Evolutionary conservation across 495 filamentous ascomycete species (phyloP), one percentile per base, ranked within the genome.

Genomic region (Jackrogersella multiformis): DNA sequence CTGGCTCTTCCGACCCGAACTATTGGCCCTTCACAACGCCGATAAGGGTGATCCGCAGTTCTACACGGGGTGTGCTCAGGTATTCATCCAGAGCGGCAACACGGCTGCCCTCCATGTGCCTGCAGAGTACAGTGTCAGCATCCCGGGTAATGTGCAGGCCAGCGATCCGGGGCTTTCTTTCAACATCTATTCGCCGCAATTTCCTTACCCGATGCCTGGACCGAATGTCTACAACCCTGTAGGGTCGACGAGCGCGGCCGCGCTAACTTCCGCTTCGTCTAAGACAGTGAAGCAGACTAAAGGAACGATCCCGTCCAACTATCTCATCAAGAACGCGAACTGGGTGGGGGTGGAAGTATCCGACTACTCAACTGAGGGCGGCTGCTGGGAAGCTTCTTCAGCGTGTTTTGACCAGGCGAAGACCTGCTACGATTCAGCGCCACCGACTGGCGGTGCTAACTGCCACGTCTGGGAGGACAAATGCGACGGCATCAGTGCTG

Each of bases 11-110:
- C 86, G 91, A 9, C 80, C 83, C 5, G 91, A 93, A 72, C 71
- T 91, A 23, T 71, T 93, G 15, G 87, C 91, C 0, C 80, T 93
- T 23, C 91, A 93, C 35, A 72, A 86, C 46, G 87, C 86, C 18
- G 79, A 81, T 64, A 80, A 84, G 53, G 73, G 79, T 0, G 81
- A 89, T 54, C 88, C 91, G 8, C 86, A 88, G 69, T 88, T 88
- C 73, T 91, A 86, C 68, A 78, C 84, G 45, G 88, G 87, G 16
- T 94, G 91, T 74, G 88, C 87, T 0, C 91, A 94, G 74, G 74
- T 92, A 20, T 89, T 84, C 72, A 58, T 93, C 20, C 56, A 82
- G 45, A 82, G 82, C 4, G 73, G 66, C 9, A 84, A 81, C 15
- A 79, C 74, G 18, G 69, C 70, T 13, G 5, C 71, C 4, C 55